phyloP scores from a whole-genome alignment of 1,139 yeast genomes.

The Candida sp. region DNA sequence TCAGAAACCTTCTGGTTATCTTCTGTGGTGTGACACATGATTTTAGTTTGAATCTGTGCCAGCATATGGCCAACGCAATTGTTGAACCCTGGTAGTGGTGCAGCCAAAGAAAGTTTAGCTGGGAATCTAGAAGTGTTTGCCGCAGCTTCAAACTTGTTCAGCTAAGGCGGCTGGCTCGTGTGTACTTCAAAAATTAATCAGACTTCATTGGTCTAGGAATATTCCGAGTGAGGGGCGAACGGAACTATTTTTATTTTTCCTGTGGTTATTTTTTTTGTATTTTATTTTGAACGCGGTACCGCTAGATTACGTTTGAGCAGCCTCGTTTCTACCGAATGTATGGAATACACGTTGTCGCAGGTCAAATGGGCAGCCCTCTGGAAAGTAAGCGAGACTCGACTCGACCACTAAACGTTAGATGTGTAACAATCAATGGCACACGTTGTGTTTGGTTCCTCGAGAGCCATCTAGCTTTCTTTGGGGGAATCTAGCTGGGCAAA shows the following conservation, averaged over 20 bases:
- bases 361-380: too few relatives aligned
- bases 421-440: neutral
- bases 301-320: neutral
- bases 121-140: too few relatives aligned
- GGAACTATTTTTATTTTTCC: neutral
- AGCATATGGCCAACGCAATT: too few relatives aligned
- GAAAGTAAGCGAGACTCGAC: neutral
- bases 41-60: too few relatives aligned
- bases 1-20: neutral
- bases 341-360: too few relatives aligned
- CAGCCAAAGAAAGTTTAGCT: too few relatives aligned
- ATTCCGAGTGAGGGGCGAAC: conserved; percentile 4
- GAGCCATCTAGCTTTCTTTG: neutral
- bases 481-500: neutral
- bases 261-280: neutral
- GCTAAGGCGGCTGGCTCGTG: conserved; percentile 1
- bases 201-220: neutral
- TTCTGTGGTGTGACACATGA: too few relatives aligned
- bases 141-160: neutral
- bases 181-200: neutral
- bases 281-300: neutral
- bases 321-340: too few relatives aligned
- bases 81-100: too few relatives aligned
- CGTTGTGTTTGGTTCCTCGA: neutral
- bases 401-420: too few relatives aligned